A percentile compares a stretch with the other conserved stretches of the same genome.
Evolutionary conservation across 2,329 filamentous ascomycete genomes (phyloP).

Genomic region (Aspergillus clavatus): DNA sequence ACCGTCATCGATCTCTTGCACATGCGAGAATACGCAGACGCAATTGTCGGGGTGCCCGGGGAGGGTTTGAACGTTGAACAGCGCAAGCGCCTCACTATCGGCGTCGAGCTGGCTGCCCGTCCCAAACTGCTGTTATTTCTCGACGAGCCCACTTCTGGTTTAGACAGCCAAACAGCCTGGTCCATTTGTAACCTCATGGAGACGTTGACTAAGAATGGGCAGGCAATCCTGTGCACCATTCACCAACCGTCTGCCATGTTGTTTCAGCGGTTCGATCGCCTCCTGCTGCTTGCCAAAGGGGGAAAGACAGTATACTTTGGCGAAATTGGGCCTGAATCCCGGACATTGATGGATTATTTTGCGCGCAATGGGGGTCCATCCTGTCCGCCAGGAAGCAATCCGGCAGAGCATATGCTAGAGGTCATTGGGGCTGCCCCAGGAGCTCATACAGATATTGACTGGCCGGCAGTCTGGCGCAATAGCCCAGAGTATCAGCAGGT

Average conservation of each 20-base stretch:
- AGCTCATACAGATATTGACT: constrained; percentile 49
- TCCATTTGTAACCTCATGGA: constrained; percentile 78
- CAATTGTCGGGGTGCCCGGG: constrained; percentile 78
- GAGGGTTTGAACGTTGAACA: constrained; percentile 64
- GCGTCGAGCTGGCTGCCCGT: constrained; percentile 88
- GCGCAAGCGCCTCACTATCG: constrained; percentile 73
- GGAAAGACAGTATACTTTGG: constrained; percentile 64
- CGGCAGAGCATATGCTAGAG: constrained; percentile 65
- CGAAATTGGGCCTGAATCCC: constrained; percentile 54
- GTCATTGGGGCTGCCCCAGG: constrained; percentile 54
- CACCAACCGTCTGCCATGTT: constrained; percentile 89
- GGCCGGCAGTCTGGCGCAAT: constrained; percentile 52
- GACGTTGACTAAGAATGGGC: constrained; percentile 78
- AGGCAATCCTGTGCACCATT: constrained; percentile 87
- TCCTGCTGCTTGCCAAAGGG: constrained; percentile 58
- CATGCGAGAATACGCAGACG: constrained; percentile 82
- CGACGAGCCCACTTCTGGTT: constrained; percentile 85
- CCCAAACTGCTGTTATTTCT: constrained; percentile 81
- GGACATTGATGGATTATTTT: constrained; percentile 56
- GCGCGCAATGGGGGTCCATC: constrained; percentile 52
- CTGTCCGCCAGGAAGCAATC: constrained; percentile 59
- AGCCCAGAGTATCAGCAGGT: constrained; percentile 52
- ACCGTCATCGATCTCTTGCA: constrained; percentile 83
- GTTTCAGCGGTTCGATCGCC: constrained; percentile 71
- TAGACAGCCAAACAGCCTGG: constrained; percentile 88